Base-by-base conservation (phyloP, 257 asterid genomes). In the Solanum etuberosum region DNA sequence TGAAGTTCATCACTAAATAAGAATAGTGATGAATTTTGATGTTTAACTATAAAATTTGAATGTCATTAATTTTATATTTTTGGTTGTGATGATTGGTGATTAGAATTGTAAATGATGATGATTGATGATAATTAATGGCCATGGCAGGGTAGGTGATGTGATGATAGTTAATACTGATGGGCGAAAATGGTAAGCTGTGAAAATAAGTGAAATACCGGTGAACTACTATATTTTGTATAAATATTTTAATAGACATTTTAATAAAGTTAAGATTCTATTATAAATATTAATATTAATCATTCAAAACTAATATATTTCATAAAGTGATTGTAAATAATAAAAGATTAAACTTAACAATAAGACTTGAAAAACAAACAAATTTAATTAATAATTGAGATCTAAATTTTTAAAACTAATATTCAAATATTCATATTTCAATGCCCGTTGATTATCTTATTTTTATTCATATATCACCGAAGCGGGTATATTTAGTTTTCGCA, bases 141-240 rank as follows among this genome's bases (percentile, higher is more conserved):
- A 7, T 18, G 9, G 3, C 18, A 2, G 25, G 23, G 3, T 6
- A 51, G 23, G 25, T 54, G 9, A 54, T 16, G 63, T 20, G 25
- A 20, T 18, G n/a, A 20, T 54, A 54, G 63, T 54, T 54, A 54
- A 54, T 54, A 54, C 0, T 20, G 10, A 20, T 18, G 11, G 10
- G 63, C 25, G 0, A 54, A 1, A 21, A 7, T 10, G 5, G 3
- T 20, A 4, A 18, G 0, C 2, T 3, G 10, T 54, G 11, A 6
- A 51, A 54, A 0, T 2, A 0, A 0, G 4, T 54, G 25, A 51
- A 16, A 16, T 6, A 6, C 5, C 1, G 2, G 4, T 20, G 63
- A 54, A 20, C 63, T 20, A 1, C 2, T 1, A 54, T 54, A 20
- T 2, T 54, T 51, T 20, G 4, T 20, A 20, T 18, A 54, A 54